A percentile compares a stretch with the other conserved stretches of the same genome.
These are phyloP conservation scores for Coemansia sp. DNA, from an alignment of 192 early-diverging fungal genomes.

Conservation along the genomic window DNA sequence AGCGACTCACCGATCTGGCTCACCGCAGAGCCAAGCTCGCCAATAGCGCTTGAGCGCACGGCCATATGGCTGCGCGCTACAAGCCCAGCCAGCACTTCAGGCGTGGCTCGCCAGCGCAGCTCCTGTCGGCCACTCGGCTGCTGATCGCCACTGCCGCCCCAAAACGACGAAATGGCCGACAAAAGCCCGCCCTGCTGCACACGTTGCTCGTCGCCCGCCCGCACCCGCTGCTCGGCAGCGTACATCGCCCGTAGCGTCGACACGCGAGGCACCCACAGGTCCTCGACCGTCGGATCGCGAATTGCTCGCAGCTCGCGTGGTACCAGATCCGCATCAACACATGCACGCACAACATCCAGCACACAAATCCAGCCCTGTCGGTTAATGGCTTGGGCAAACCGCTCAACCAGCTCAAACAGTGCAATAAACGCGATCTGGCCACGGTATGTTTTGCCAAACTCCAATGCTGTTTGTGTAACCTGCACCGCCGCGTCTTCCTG, in stretches of 20 bases:
- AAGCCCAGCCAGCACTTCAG: slow-evolving; percentile 26
- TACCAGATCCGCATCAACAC: slow-evolving; percentile 32
- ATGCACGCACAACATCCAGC: slow-evolving; percentile 66
- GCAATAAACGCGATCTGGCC: slow-evolving; percentile 88
- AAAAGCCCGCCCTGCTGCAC: slow-evolving; percentile 29
- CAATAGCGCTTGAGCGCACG: slow-evolving; percentile 25
- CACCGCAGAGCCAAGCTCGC: slow-evolving; percentile 9
- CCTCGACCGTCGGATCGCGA: slow-evolving; percentile 8
- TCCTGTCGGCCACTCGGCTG: slow-evolving; percentile 18
- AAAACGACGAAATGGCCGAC: slow-evolving; percentile 46
- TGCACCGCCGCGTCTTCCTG: slow-evolving; percentile 26
- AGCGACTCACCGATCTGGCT: slow-evolving; percentile 11
- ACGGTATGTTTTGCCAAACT: slow-evolving; percentile 85
- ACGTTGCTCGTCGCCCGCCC: slow-evolving; percentile 3
- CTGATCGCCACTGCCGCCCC: slow-evolving; percentile 21
- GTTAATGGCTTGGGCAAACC: slow-evolving; percentile 64
- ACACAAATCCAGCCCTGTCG: slow-evolving; percentile 56
- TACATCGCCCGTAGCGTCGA: slow-evolving; percentile 37
- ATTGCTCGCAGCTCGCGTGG: slow-evolving; percentile 20
- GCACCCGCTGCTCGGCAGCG: slow-evolving; percentile 22
- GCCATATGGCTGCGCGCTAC: slow-evolving; percentile 26
- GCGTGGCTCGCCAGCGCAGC: slow-evolving; percentile 43
- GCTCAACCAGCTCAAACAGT: slow-evolving; percentile 62
- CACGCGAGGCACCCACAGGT: slow-evolving; percentile 41
- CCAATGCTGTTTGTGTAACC: slow-evolving; percentile 66